A percentile compares a stretch with the other conserved stretches of the same genome.
phyloP scores from a whole-genome alignment of 2,329 filamentous ascomycete genomes.

The Pseudocercospora musae region DNA sequence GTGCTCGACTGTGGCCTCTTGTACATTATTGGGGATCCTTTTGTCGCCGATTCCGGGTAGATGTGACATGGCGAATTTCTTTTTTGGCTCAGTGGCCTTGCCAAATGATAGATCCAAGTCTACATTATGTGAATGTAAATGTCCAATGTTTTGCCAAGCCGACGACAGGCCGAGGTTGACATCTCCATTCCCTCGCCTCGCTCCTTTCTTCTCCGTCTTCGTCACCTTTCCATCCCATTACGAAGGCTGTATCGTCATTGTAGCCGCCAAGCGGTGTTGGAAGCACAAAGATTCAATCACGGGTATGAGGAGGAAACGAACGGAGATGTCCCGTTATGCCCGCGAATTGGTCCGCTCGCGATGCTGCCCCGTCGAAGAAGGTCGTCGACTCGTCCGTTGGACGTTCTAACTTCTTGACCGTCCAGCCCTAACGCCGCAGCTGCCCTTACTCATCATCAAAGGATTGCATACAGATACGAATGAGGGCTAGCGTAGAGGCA shows the following conservation, averaged over 20 bases:
- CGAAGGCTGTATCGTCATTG: too few relatives aligned
- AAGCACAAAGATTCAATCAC: background rate
- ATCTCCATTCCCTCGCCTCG: background rate
- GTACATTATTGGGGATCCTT: background rate
- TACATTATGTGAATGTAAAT: background rate
- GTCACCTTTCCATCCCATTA: too few relatives aligned
- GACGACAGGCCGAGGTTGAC: background rate
- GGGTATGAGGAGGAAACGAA: background rate
- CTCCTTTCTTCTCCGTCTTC: background rate
- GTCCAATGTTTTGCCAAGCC: background rate
- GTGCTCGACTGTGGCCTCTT: constrained; percentile 20
- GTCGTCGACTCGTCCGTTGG: background rate
- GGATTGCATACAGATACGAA: constrained; percentile 7
- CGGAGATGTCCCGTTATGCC: background rate
- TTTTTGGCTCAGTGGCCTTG: background rate
- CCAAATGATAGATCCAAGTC: background rate
- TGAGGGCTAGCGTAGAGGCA: background rate
- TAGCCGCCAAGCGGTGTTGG: background rate
- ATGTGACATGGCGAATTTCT: background rate
- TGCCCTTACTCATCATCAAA: background rate
- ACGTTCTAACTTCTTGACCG: background rate
- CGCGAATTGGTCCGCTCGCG: background rate
- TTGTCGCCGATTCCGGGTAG: background rate
- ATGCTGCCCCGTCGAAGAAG: background rate
- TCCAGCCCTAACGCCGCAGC: background rate